Evolutionary conservation across 805 yeast species (phyloP).

Genomic region (Debaryomyces castellii): DNA sequence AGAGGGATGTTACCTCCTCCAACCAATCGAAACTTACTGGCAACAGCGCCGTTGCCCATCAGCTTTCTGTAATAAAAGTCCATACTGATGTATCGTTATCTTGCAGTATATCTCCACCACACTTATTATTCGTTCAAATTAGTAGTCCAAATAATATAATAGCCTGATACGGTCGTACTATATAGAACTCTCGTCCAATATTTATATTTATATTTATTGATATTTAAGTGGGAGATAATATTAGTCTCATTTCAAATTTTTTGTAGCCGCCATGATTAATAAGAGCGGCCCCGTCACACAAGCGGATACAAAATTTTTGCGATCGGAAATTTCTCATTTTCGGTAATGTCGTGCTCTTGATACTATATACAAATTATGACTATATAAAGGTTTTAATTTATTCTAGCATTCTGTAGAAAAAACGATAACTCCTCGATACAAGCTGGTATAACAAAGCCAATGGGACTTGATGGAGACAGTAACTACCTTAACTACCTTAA

Average conservation of each 20-base stretch:
- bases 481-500: too few relatives aligned
- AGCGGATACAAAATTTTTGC: slow-evolving; percentile 1
- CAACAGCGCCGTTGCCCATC: slow-evolving; percentile 39
- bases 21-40: slow-evolving; percentile 33
- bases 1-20: slow-evolving; percentile 10
- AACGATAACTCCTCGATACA: not conserved
- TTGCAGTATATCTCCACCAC: too few relatives aligned
- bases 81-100: too few relatives aligned
- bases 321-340: not conserved
- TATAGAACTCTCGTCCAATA: not conserved
- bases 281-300: slow-evolving; percentile 1
- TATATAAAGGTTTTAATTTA: not conserved
- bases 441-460: too few relatives aligned
- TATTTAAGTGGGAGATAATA: not conserved
- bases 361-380: slow-evolving; percentile 1
- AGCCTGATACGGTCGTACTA: not conserved
- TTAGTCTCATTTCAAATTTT: not conserved
- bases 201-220: not conserved
- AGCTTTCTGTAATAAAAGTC: slow-evolving; percentile 36
- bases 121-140: too few relatives aligned
- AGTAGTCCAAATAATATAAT: not conserved
- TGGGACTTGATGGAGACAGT: too few relatives aligned
- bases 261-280: not conserved
- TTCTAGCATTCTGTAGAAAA: too few relatives aligned
- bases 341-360: slow-evolving; percentile 1